A percentile compares a stretch with the other conserved stretches of the same genome.
These are phyloP conservation scores for Phytophthora pseudosyringae DNA, from an alignment of 352 stramenopile species.

Conservation along the genomic window DNA sequence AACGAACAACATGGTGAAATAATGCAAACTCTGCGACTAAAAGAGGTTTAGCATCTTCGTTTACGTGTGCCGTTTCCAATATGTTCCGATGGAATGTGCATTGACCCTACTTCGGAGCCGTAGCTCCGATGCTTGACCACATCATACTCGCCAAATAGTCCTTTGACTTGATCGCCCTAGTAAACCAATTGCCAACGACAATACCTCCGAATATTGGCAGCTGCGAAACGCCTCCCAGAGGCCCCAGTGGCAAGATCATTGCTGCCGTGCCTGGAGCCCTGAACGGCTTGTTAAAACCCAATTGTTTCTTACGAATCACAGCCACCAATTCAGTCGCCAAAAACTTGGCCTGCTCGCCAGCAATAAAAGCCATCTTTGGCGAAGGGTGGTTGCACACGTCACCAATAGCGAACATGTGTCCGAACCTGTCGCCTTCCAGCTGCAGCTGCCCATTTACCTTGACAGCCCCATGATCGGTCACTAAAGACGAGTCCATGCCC, in stretches of 20 bases:
- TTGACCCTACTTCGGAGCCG: slow-evolving; percentile 1
- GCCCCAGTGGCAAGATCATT: slow-evolving; percentile 45
- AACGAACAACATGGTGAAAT: too few relatives aligned
- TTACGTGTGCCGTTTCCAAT: too few relatives aligned
- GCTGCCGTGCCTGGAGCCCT: slow-evolving; percentile 21
- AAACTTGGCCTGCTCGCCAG: slow-evolving; percentile 38
- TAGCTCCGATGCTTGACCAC: slow-evolving; percentile 25
- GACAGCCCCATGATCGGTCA: slow-evolving; percentile 28
- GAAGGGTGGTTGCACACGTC: slow-evolving; percentile 47
- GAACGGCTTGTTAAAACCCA: slow-evolving; percentile 30
- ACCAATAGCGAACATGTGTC: slow-evolving; percentile 46
- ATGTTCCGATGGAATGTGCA: too few relatives aligned
- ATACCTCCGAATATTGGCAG: slow-evolving; percentile 38
- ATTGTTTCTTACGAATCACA: slow-evolving; percentile 30
- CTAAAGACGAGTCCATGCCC: slow-evolving; percentile 22
- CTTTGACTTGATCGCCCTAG: slow-evolving; percentile 37
- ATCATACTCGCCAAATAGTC: slow-evolving; percentile 38
- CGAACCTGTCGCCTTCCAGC: slow-evolving; percentile 33
- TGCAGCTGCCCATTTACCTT: slow-evolving; percentile 40
- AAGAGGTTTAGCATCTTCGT: too few relatives aligned
- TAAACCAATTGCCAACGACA: slow-evolving; percentile 41
- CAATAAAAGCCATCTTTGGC: slow-evolving; percentile 44
- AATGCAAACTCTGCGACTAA: too few relatives aligned
- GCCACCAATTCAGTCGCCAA: slow-evolving; percentile 27
- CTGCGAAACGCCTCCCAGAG: slow-evolving; percentile 41